Evolutionary conservation across 257 asterid genomes (phyloP).

Genomic region (Solanum chilense): DNA sequence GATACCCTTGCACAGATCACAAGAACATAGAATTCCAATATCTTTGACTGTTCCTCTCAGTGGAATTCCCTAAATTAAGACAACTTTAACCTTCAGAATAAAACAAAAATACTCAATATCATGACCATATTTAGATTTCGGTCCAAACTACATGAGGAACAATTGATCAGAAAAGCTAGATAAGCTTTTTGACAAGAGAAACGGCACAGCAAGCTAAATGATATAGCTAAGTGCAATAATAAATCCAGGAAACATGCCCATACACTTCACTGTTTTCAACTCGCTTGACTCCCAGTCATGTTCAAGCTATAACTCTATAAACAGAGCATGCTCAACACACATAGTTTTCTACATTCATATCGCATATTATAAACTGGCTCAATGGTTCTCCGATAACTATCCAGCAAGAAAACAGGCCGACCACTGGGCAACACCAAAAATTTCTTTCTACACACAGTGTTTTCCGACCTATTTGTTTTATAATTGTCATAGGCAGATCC

Average conservation of each 20-base stretch:
- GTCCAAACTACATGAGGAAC: background rate
- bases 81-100: background rate
- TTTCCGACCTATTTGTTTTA: background rate
- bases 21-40: constrained; percentile 81
- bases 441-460: background rate
- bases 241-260: background rate
- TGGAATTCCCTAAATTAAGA: constrained; percentile 4
- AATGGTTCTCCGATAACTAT: background rate
- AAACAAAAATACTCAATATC: background rate
- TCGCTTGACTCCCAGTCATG: background rate
- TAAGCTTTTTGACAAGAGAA: background rate
- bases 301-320: background rate
- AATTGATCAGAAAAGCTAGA: background rate
- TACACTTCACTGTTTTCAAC: background rate
- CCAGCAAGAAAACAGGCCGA: background rate
- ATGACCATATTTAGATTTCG: background rate
- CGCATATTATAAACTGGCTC: background rate
- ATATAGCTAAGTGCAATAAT: background rate
- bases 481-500: background rate
- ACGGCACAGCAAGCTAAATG: background rate
- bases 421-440: background rate
- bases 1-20: constrained; percentile 66
- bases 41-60: constrained; percentile 83
- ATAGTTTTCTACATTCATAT: background rate
- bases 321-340: background rate